Evolutionary conservation across 2,329 filamentous ascomycete species (phyloP).

Genomic region (Tetracladium maxilliforme): DNA sequence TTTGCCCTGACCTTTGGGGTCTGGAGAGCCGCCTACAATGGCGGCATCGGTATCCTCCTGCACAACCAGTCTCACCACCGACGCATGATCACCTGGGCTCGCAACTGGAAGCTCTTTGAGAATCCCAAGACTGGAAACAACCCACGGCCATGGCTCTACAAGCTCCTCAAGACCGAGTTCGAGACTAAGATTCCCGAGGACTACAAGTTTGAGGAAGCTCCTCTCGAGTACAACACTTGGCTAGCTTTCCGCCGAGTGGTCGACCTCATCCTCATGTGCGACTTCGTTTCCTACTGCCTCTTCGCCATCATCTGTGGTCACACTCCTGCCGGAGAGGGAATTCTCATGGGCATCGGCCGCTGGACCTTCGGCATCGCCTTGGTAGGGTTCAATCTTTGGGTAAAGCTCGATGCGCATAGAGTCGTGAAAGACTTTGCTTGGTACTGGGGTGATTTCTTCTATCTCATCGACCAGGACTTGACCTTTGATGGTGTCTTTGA

Average conservation of each 20-base stretch:
- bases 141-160: constrained; percentile 69
- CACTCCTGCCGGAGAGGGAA: constrained; percentile 56
- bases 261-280: constrained; percentile 96
- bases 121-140: constrained; percentile 68
- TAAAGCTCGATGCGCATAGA: constrained; percentile 92
- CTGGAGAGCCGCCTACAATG: constrained; percentile 87
- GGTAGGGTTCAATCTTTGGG: constrained; percentile 93
- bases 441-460: constrained; percentile 99
- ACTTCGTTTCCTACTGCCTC: constrained; percentile 92
- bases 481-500: constrained; percentile 99
- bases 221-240: constrained; percentile 98
- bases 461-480: constrained; percentile 90
- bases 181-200: constrained; percentile 90
- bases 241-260: constrained; percentile 89
- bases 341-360: constrained; percentile 53
- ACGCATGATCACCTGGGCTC: constrained; percentile 75
- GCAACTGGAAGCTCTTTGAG: constrained; percentile 75
- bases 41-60: constrained; percentile 81
- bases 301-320: constrained; percentile 83
- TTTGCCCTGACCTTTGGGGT: constrained; percentile 79
- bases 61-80: constrained; percentile 82
- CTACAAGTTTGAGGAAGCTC: constrained; percentile 85
- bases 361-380: constrained; percentile 69
- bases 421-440: constrained; percentile 98
- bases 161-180: constrained; percentile 73